Base-by-base conservation (phyloP, 257 asterid genomes). In the Coffea eugenioides region DNA sequence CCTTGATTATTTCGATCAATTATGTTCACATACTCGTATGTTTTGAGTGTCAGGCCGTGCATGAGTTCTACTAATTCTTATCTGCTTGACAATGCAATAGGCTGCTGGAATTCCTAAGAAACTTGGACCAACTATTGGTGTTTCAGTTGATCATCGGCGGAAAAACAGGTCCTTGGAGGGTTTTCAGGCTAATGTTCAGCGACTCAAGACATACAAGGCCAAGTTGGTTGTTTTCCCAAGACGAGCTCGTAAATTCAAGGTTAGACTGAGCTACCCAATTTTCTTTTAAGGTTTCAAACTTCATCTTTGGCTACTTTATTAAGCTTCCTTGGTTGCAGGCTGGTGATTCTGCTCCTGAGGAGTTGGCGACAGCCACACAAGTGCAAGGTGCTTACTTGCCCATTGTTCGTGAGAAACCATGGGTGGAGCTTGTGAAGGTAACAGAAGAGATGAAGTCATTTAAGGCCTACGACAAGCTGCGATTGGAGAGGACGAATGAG, bases 301-400 rank as follows among this genome's bases (percentile, higher is more conserved):
- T 10, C 43, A 65, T 65, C 5, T 20, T 16, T 41, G 20, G 25
- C 21, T 43, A 12, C 34, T 39, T 31, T 59, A 18, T 54, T 51
- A 46, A 43, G 25, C 54, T 65, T 39, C 36, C 52, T 25, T 23
- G n/a, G 13, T 34, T 78, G 45, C 85, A 90, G 97, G 85, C 91
- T 82, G 97, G 97, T 83, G 97, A 92, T 84, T 92, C 96, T 65
- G 85, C 91, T 8, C 80, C 96, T 0, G 97, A 92, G 88, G 97
- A 91, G 78, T 78, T 91, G 82, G 91, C 91, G 5, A 86, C 93
- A 0, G 92, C 94, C 83, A 92, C 97, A 7, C 97, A 92, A 87
- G 90, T 93, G 31, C 81, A 94, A 46, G 95, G 97, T 70, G 36
- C 84, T 74, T 86, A 64, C 90, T 48, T 93, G 93, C 97, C 97